These are phyloP conservation scores for Lipomyces mesembrius DNA, from an alignment of 805 yeast genomes.

Conservation along the genomic window DNA sequence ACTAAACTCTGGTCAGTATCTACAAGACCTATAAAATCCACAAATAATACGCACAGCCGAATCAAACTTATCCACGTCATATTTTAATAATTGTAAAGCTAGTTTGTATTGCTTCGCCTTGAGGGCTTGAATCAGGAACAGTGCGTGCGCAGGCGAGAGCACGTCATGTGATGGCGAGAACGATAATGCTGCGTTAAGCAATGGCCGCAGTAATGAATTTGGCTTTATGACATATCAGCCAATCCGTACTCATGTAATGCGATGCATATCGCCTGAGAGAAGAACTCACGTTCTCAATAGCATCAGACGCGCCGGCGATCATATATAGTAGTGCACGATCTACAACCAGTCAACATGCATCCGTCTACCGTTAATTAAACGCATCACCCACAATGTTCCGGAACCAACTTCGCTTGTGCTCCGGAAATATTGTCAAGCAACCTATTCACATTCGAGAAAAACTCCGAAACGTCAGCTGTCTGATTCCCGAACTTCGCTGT, in stretches of 20 bases:
- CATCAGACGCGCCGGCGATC: slow-evolving; percentile 11
- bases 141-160: slow-evolving; percentile 33
- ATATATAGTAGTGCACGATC: slow-evolving; percentile 15
- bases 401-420: slow-evolving; percentile 22
- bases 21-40: neutral
- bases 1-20: neutral
- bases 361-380: neutral
- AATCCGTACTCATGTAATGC: neutral
- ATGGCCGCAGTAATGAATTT: slow-evolving; percentile 15
- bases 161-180: slow-evolving; percentile 20
- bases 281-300: slow-evolving; percentile 9
- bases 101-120: slow-evolving; percentile 15
- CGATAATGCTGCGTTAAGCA: slow-evolving; percentile 22
- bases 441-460: slow-evolving; percentile 8
- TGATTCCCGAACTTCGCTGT: neutral
- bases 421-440: slow-evolving; percentile 13
- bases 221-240: slow-evolving; percentile 13
- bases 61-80: slow-evolving; percentile 20
- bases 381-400: slow-evolving; percentile 16
- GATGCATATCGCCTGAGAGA: neutral
- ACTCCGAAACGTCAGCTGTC: slow-evolving; percentile 7
- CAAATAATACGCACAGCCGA: slow-evolving; percentile 9
- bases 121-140: slow-evolving; percentile 20
- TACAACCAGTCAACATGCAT: neutral
- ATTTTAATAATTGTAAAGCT: slow-evolving; percentile 12